phyloP scores from a whole-genome alignment of 352 stramenopile genomes.

The Pythium volutum region DNA sequence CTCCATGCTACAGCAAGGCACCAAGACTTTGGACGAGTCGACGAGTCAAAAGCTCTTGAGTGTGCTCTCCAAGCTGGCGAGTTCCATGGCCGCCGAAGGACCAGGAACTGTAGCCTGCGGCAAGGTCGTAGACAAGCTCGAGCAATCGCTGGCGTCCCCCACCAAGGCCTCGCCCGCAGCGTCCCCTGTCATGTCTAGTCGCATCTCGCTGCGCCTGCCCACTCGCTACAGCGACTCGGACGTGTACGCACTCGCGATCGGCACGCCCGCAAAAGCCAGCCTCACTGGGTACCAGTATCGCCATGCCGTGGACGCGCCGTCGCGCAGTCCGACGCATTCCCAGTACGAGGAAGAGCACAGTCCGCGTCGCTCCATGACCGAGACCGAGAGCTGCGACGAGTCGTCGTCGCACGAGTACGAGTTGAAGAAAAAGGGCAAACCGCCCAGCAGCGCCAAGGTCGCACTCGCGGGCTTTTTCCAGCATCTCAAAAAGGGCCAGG shows the following conservation, averaged over 20 bases:
- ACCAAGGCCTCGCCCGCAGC: neutral
- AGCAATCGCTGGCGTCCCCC: conserved; percentile 20
- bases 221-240: conserved; percentile 23
- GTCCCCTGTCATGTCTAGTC: neutral
- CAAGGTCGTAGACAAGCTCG: conserved; percentile 28
- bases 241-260: conserved; percentile 17
- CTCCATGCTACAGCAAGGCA: conserved; percentile 21
- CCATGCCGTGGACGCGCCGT: neutral
- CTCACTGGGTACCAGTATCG: neutral
- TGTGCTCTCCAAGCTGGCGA: conserved; percentile 26
- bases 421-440: conserved; percentile 3
- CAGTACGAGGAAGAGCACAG: conserved; percentile 29
- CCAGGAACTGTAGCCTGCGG: neutral
- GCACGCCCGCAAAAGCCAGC: conserved; percentile 8
- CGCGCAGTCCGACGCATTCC: conserved; percentile 17
- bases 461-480: conserved; percentile 65
- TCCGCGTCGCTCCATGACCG: conserved; percentile 28
- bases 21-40: conserved; percentile 14
- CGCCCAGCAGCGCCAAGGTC: conserved; percentile 34
- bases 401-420: conserved; percentile 27
- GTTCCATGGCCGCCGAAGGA: conserved; percentile 24
- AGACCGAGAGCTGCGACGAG: conserved; percentile 30
- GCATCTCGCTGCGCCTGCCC: conserved; percentile 8
- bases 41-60: conserved; percentile 30
- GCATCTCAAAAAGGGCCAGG: conserved; percentile 56